Evolutionary conservation across 768 basidiomycete genomes (phyloP), one percentile per base, ranked within the genome.

Genomic region (Podaxis sp.): DNA sequence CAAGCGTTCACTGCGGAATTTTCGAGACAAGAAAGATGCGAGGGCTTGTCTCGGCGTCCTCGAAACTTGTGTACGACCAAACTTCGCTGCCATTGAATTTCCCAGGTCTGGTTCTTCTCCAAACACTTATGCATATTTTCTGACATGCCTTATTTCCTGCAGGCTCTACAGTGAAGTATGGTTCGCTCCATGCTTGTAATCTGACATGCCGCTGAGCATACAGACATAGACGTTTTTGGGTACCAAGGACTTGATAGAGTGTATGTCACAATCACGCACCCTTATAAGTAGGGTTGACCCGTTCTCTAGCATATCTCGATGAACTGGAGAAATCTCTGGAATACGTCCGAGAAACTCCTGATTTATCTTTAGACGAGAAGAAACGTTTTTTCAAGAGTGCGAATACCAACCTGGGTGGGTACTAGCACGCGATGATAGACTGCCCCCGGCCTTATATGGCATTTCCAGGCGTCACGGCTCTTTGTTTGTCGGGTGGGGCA

Each of bases 401-500:
- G 48, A 94, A 92, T 69, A 89, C 90, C 51, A 95, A 97, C 74
- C 80, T 95, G 10, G 96, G 96, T 71, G 58, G 36, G 67, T 54
- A 14, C 4, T 10, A 4, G 11, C 28, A 13, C 55, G n/a, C 2
- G 35, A n/a, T 7, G 42, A 16, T 7, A 57, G n/a, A 28, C 23
- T 35, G 28, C n/a, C 38, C 48, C 48, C 46, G 13, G 9, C 51
- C 56, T 57, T 60, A 38, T 21, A 11, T 14, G 55, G 46, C 47
- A 35, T 35, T 16, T 14, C 51, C 46, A 80, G 81, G 81, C 23
- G 86, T 90, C 3, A 90, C 91, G 42, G 96, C 97, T 0, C 76
- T 99, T 4, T 98, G 96, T 72, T 81, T 99, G 10, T 94, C 91
- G n/a, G 97, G 97, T 14, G 96, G 97, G 5, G 97, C 92, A 6